Percentiles rank a stretch among this genome's conserved stretches.
Conservation (phyloP, 371 early-diverging fungal genomes). For the Lichtheimia hyalospora region DNA sequence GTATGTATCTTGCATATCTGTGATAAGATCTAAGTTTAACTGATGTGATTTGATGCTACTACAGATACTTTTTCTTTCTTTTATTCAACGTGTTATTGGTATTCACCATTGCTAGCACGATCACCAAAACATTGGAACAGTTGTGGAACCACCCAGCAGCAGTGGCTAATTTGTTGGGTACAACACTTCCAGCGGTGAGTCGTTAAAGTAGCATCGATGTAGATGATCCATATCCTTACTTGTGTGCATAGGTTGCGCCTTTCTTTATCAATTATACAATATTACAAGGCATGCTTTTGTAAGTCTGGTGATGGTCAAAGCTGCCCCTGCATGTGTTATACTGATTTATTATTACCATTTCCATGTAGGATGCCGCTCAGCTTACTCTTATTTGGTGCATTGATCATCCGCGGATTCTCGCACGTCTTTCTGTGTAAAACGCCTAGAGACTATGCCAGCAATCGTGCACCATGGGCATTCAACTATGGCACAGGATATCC, state of each 20-base stretch:
- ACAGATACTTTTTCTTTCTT: constrained; percentile 84
- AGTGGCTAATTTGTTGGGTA: constrained; percentile 62
- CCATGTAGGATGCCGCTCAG: constrained; percentile 59
- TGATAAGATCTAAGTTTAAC: too few species aligned
- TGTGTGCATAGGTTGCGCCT: constrained; percentile 56
- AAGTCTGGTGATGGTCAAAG: constrained; percentile 7
- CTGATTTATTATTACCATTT: too few species aligned
- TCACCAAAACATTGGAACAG: constrained; percentile 55
- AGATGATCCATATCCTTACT: background rate
- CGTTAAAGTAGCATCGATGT: background rate
- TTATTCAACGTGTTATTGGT: constrained; percentile 89
- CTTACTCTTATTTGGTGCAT: constrained; percentile 58
- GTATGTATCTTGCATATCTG: constrained; percentile 11
- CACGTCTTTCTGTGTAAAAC: constrained; percentile 60
- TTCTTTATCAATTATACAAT: constrained; percentile 80
- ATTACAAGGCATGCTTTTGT: constrained; percentile 64
- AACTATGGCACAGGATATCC: constrained; percentile 68
- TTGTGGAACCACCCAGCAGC: constrained; percentile 49
- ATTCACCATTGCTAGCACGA: constrained; percentile 75
- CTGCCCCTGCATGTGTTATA: too few species aligned
- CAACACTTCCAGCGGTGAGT: constrained; percentile 51
- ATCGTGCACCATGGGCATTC: constrained; percentile 56
- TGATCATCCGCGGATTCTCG: constrained; percentile 37
- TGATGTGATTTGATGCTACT: background rate
- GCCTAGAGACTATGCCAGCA: constrained; percentile 69